Base-by-base conservation (phyloP, 140 eudicot species). In the Ambrosia hybrid region DNA sequence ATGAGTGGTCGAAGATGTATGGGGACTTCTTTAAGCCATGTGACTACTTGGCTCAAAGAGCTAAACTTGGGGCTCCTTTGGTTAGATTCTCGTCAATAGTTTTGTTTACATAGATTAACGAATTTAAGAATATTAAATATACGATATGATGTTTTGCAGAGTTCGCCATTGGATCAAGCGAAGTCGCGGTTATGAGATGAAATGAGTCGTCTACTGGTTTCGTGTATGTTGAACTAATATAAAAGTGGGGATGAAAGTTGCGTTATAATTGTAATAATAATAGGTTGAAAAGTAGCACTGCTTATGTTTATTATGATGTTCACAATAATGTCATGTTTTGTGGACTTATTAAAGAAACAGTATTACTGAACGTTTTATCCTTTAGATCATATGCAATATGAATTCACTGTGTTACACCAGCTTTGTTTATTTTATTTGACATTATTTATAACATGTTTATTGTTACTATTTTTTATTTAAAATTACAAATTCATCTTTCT, bases 21-120 rank as follows among this genome's bases (percentile, higher is more conserved):
- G 97, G 97, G 34, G 96, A 73, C 26, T 87, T 87, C 74, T 90
- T 93, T 83, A 88, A 93, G 82, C 98, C 97, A 9, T 90, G 98
- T 70, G 83, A 85, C 4, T 86, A 84, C 86, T 75, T 93, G 78
- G 87, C 88, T 0, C 84, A 88, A 68, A 75, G 86, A 78, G 98
- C 97, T 59, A 81, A 94, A 64, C 86, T 83, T 58, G 97, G 96
- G 45, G 88, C 89, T 75, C 85, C 94, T 62, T 81, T 93, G 91
- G 97, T 93, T 64, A 85, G 96, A 21, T 51, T 68, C 63, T 75
- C 1, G 17, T 33, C 10, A 5, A 33, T 14, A 12, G 3, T 49
- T 11, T 48, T 68, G 1, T 56, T 75, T 45, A 12, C 9, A 5
- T 13, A 64, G 26, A 5, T 14, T 14, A 12, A 33, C 4, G 52